Percentiles rank a stretch among this genome's conserved stretches.
Conservation (phyloP, 306 rosid genomes). For the Fagus sylvatica region DNA sequence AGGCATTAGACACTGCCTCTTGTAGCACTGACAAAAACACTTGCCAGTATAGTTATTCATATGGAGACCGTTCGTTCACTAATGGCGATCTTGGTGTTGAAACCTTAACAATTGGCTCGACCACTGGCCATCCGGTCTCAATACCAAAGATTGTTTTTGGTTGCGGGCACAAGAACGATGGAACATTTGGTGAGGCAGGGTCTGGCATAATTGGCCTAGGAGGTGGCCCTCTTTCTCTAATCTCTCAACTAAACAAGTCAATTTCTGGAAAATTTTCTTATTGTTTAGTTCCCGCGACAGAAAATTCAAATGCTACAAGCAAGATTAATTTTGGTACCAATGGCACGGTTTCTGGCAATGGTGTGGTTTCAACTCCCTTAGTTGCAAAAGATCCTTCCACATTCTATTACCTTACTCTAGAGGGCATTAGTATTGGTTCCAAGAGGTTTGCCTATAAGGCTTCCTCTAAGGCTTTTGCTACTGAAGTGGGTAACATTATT, state of each 20-base stretch:
- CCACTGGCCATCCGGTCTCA: neutral
- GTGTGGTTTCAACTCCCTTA: slow-evolving; percentile 38
- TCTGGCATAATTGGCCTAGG: slow-evolving; percentile 65
- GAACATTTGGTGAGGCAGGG: slow-evolving; percentile 34
- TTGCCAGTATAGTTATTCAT: slow-evolving; percentile 30
- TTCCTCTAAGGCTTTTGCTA: neutral
- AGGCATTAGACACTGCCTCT: neutral
- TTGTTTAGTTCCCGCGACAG: slow-evolving; percentile 32
- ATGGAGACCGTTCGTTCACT: slow-evolving; percentile 51
- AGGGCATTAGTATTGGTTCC: slow-evolving; percentile 52
- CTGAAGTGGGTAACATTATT: slow-evolving; percentile 40
- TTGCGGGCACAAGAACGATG: slow-evolving; percentile 41
- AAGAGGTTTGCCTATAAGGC: slow-evolving; percentile 17
- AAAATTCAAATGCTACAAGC: slow-evolving; percentile 4
- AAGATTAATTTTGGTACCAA: slow-evolving; percentile 48
- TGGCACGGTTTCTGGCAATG: slow-evolving; percentile 19
- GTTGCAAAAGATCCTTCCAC: slow-evolving; percentile 1
- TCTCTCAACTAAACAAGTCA: slow-evolving; percentile 47
- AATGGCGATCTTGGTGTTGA: slow-evolving; percentile 45
- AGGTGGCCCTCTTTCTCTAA: slow-evolving; percentile 45
- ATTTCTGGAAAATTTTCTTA: slow-evolving; percentile 47
- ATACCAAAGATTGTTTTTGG: slow-evolving; percentile 35
- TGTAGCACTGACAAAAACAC: neutral
- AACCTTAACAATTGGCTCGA: slow-evolving; percentile 30
- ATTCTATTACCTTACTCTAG: slow-evolving; percentile 39